Conservation (phyloP, 2,329 filamentous ascomycete genomes). For the Cladophialophora bantiana region DNA sequence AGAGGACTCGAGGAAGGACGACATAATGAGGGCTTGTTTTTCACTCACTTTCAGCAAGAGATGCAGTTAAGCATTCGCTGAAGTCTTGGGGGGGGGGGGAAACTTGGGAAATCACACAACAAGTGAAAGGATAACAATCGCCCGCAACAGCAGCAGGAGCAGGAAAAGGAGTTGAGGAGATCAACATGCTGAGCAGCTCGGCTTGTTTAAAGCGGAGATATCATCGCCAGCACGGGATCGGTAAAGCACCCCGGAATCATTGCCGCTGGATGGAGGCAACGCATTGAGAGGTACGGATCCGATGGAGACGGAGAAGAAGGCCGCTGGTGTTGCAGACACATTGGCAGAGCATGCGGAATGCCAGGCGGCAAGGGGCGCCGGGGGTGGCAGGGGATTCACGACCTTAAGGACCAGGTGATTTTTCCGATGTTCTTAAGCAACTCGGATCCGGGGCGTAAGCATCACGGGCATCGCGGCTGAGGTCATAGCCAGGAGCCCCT, state of each 20-base stretch:
- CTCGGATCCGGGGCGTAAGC: conserved; percentile 15
- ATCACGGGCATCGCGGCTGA: not conserved
- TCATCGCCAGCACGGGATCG: conserved; percentile 12
- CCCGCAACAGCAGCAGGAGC: not conserved
- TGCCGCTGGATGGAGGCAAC: not conserved
- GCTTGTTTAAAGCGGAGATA: conserved; percentile 21
- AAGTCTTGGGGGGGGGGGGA: not conserved
- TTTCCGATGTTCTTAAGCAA: conserved; percentile 7
- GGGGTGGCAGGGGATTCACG: not conserved
- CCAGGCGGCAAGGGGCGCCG: too few species aligned
- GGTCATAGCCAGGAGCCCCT: conserved; percentile 11
- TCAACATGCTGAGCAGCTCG: conserved; percentile 8
- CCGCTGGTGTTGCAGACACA: not conserved
- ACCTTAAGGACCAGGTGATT: not conserved
- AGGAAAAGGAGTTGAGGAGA: not conserved
- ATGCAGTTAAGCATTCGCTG: conserved; percentile 1
- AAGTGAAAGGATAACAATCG: conserved; percentile 5
- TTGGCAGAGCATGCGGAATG: not conserved
- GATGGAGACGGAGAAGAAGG: conserved; percentile 17
- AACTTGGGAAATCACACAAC: not conserved
- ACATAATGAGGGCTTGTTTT: conserved; percentile 20
- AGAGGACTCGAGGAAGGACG: conserved; percentile 39
- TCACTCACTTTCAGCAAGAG: conserved; percentile 6
- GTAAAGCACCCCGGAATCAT: conserved; percentile 33
- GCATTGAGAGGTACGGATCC: conserved; percentile 27